Percentiles rank a stretch among this genome's conserved stretches.
Evolutionary conservation across 306 rosid species (phyloP).

Genomic region (Pueraria montana): DNA sequence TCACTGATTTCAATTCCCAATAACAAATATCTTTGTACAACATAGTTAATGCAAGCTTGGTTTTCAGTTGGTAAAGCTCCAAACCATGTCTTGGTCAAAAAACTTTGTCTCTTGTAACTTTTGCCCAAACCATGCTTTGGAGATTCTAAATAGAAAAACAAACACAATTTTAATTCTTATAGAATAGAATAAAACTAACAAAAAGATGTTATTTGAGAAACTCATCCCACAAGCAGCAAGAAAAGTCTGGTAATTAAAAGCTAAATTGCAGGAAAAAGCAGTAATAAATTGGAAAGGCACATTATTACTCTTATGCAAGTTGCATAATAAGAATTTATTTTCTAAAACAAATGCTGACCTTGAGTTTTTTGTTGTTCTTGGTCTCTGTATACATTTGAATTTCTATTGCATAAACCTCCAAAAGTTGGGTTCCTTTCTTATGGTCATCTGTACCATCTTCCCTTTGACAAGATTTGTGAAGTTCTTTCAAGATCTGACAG

Average conservation of each 20-base stretch:
- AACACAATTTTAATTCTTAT: background rate
- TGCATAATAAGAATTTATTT: slow-evolving; percentile 28
- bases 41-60: background rate
- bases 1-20: slow-evolving; percentile 15
- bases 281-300: slow-evolving; percentile 1
- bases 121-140: background rate
- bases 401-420: slow-evolving; percentile 95
- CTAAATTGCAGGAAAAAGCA: slow-evolving; percentile 35
- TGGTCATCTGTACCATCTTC: slow-evolving; percentile 99
- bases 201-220: slow-evolving; percentile 15
- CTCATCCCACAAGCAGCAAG: slow-evolving; percentile 4
- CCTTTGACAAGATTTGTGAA: slow-evolving; percentile 91
- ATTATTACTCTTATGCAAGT: slow-evolving; percentile 17
- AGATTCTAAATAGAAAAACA: background rate
- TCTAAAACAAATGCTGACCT: slow-evolving; percentile 64
- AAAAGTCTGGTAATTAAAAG: slow-evolving; percentile 2
- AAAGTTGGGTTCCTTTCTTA: slow-evolving; percentile 97
- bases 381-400: slow-evolving; percentile 99
- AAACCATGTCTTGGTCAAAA: background rate
- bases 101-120: background rate
- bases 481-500: slow-evolving; percentile 88
- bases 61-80: background rate
- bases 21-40: background rate
- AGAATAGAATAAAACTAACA: slow-evolving; percentile 1
- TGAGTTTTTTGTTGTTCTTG: slow-evolving; percentile 96